phyloP scores from a whole-genome alignment of 2,329 filamentous ascomycete genomes.

The Geoglossum cookeanum region DNA sequence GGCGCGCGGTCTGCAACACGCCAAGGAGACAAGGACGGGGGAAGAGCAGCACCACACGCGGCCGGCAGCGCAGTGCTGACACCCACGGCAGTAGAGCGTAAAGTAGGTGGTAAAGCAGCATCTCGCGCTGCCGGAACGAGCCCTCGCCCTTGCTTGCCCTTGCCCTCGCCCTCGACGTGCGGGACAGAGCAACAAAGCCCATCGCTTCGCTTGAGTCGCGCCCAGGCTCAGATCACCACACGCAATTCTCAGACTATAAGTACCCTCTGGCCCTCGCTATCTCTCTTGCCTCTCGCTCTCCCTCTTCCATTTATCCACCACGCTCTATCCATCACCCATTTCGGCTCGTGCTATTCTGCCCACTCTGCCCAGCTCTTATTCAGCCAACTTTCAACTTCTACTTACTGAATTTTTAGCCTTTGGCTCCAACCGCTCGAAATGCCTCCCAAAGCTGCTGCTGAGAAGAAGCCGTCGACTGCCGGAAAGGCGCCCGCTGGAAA shows the following conservation, averaged over 20 bases:
- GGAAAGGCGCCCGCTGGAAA: slow-evolving; percentile 76
- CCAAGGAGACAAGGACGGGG: not conserved
- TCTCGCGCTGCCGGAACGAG: too few relatives aligned
- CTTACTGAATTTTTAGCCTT: slow-evolving; percentile 15
- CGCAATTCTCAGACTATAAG: slow-evolving; percentile 8
- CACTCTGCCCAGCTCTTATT: slow-evolving; percentile 12
- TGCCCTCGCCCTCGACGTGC: too few relatives aligned
- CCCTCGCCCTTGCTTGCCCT: too few relatives aligned
- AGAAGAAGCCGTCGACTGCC: slow-evolving; percentile 84
- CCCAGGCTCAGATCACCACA: slow-evolving; percentile 4
- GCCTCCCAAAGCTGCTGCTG: slow-evolving; percentile 78
- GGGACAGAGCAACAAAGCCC: not conserved
- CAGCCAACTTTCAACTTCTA: slow-evolving; percentile 15
- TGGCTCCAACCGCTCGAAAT: slow-evolving; percentile 36
- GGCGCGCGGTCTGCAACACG: too few relatives aligned
- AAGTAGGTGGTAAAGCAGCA: too few relatives aligned
- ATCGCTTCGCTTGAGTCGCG: slow-evolving; percentile 1
- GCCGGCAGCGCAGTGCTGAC: too few relatives aligned
- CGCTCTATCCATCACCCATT: slow-evolving; percentile 7
- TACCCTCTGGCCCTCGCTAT: slow-evolving; percentile 21
- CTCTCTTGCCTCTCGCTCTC: slow-evolving; percentile 19
- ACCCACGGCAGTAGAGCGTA: too few relatives aligned
- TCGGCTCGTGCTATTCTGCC: slow-evolving; percentile 8
- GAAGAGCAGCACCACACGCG: too few relatives aligned
- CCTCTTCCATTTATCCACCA: slow-evolving; percentile 17